Conservation (phyloP, 331 rosid species). For the Erythrophleum ivorense region DNA sequence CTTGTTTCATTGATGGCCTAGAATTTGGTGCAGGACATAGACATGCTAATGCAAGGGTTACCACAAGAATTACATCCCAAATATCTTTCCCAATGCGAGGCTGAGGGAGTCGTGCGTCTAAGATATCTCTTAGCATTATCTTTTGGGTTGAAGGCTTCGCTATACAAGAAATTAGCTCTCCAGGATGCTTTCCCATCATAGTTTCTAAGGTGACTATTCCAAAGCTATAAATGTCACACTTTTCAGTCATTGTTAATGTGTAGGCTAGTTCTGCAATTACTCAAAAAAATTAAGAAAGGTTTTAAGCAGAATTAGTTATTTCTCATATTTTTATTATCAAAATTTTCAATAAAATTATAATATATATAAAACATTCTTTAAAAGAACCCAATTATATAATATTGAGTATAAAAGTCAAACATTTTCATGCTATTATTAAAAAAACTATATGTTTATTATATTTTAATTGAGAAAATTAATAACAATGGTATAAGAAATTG, state of each 20-base stretch:
- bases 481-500: too few species aligned
- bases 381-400: too few species aligned
- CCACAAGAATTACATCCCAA: constrained; percentile 7
- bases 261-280: constrained; percentile 36
- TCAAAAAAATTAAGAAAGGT: not conserved
- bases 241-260: constrained; percentile 12
- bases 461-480: too few species aligned
- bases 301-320: too few species aligned
- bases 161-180: constrained; percentile 29
- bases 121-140: constrained; percentile 27
- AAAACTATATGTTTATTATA: too few species aligned
- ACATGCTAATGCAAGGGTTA: constrained; percentile 33
- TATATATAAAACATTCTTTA: too few species aligned
- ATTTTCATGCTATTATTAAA: too few species aligned
- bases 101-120: constrained; percentile 42
- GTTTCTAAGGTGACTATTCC: constrained; percentile 46
- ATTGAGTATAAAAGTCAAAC: too few species aligned
- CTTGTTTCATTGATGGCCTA: constrained; percentile 32
- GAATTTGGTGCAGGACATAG: constrained; percentile 23
- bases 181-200: constrained; percentile 48
- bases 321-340: too few species aligned
- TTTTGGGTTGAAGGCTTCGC: not conserved
- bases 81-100: not conserved
- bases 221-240: constrained; percentile 4
- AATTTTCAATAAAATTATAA: too few species aligned